phyloP scores from a whole-genome alignment of 371 early-diverging fungal species.

The Haplosporangium sp. region DNA sequence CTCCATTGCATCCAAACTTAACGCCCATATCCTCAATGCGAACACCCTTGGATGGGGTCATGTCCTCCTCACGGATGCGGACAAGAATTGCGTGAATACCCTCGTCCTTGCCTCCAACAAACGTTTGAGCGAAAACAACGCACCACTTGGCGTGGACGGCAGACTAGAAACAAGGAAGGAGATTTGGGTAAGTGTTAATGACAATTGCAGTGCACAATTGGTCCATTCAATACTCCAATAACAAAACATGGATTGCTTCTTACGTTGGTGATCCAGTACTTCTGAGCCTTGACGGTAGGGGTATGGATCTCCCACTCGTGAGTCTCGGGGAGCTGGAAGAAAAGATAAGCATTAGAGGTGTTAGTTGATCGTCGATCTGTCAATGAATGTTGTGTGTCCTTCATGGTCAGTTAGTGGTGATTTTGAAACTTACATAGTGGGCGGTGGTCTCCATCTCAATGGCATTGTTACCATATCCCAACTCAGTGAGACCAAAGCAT shows the following conservation, averaged over 20 bases:
- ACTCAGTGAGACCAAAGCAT: constrained; percentile 78
- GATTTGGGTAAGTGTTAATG: not conserved
- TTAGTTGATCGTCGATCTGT: not conserved
- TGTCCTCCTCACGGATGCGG: constrained; percentile 74
- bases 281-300: constrained; percentile 71
- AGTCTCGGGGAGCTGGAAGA: constrained; percentile 57
- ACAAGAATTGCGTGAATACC: constrained; percentile 74
- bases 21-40: constrained; percentile 77
- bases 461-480: constrained; percentile 83
- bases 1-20: constrained; percentile 71
- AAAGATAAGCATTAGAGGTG: not conserved
- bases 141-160: constrained; percentile 75
- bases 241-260: constrained; percentile 1
- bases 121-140: constrained; percentile 78
- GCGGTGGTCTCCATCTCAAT: constrained; percentile 82
- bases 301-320: constrained; percentile 79
- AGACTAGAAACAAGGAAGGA: constrained; percentile 38
- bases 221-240: not conserved
- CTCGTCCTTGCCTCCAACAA: constrained; percentile 71
- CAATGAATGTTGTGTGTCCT: not conserved
- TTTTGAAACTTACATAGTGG: constrained; percentile 55
- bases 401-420: too few species aligned
- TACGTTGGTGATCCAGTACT: constrained; percentile 80
- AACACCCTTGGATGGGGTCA: constrained; percentile 66
- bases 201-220: not conserved